phyloP scores from a whole-genome alignment of 805 yeast species.

The Candida krabiensis region DNA sequence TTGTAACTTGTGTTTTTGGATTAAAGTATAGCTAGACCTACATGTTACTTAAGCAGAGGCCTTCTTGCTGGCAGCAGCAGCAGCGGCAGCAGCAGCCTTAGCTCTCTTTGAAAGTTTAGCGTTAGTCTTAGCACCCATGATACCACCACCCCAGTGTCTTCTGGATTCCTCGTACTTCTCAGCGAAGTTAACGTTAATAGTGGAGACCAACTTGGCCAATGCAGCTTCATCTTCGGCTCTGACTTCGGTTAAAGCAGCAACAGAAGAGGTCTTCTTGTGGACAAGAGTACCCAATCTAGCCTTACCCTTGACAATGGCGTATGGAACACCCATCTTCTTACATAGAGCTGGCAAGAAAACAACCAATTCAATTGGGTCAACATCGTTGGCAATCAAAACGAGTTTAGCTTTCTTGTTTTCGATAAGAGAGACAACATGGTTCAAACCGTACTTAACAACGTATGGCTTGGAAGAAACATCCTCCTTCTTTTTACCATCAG shows the following conservation, averaged over 20 bases:
- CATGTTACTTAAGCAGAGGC: slow-evolving; percentile 8
- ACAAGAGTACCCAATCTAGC: slow-evolving; percentile 95
- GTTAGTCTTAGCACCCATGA: slow-evolving; percentile 88
- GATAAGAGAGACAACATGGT: slow-evolving; percentile 93
- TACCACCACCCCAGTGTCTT: slow-evolving; percentile 99
- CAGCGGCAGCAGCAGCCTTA: slow-evolving; percentile 44
- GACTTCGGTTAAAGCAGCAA: slow-evolving; percentile 94
- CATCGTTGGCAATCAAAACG: slow-evolving; percentile 95
- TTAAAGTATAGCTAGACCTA: background rate
- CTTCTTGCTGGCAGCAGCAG: slow-evolving; percentile 17
- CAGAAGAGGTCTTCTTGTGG: slow-evolving; percentile 94
- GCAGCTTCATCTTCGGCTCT: slow-evolving; percentile 89
- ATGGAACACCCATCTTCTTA: slow-evolving; percentile 98
- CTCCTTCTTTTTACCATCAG: slow-evolving; percentile 94
- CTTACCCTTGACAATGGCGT: slow-evolving; percentile 95
- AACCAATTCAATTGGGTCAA: slow-evolving; percentile 96
- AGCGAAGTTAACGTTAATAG: slow-evolving; percentile 86
- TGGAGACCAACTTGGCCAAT: slow-evolving; percentile 84
- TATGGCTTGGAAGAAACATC: slow-evolving; percentile 95
- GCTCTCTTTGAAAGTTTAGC: slow-evolving; percentile 77
- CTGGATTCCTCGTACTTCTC: slow-evolving; percentile 92
- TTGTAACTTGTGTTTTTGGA: background rate
- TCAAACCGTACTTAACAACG: slow-evolving; percentile 94
- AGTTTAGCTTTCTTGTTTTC: slow-evolving; percentile 98
- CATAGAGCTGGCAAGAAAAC: slow-evolving; percentile 95